Evolutionary conservation across 768 basidiomycete genomes (phyloP), one percentile per base, ranked within the genome.

Genomic region (Rickenella mellea): DNA sequence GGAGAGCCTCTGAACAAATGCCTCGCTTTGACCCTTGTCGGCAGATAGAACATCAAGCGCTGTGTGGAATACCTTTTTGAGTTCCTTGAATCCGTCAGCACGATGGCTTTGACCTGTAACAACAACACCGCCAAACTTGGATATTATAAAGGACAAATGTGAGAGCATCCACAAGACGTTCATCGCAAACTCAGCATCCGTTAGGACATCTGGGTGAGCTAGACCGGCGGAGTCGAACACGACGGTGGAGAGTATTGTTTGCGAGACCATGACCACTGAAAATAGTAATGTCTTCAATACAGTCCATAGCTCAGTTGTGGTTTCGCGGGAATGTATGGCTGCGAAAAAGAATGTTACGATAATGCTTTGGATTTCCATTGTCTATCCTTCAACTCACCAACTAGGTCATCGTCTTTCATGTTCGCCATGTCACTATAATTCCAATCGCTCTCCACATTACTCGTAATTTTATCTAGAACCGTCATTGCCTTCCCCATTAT

Each of bases 201-300:
- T 10, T 3, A 41, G 32, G 10, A 32, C 12, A 1, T 40, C 14
- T 4, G 67, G 47, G 5, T 69, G 60, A 6, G 76, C 69, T 2
- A 64, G 61, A 27, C 46, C 44, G 10, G 43, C n/a, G 24, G 45
- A 36, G 19, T 73, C 54, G 53, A 73, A 85, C 20, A 79, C 60
- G 4, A 74, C 59, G 1, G 74, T 59, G 6, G 70, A 69, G 17
- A 89, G 66, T 7, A 75, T 63, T 5, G 76, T 68, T 46, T 87
- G 80, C 4, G 74, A 61, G 17, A 89, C 57, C 78, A 87, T 80
- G 32, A 88, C 66, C 3, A 61, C 73, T 21, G 74, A 71, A 58
- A 90, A 90, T n/a, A 90, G 64, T 0, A 86, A 55, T 0, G 80
- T 84, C 59, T 88, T 90, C 52, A 87, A 67, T 20, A 73, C 66